Base-by-base conservation (phyloP, 1,284 basidiomycete species). In the Exsudoporus floridanus region DNA sequence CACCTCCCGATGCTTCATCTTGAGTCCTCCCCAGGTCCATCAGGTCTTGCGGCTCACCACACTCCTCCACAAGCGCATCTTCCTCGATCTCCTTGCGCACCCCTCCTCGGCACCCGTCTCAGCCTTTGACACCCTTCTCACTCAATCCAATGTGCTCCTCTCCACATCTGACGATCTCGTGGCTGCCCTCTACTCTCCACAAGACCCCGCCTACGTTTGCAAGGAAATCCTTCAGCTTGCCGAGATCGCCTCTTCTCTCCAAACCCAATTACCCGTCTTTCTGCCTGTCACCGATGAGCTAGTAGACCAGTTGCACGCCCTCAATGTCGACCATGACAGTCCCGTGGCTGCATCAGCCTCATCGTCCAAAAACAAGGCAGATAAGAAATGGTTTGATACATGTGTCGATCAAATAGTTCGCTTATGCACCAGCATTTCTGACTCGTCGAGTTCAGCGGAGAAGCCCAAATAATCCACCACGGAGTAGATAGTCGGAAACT, bases 101-200 rank as follows among this genome's bases (percentile, higher is more conserved):
- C 55, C 71, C 8, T 58, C 70, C 7, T 52, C 62, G 25, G 55
- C 60, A 2, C 49, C 65, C 14, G 46, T 59, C 46, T 64, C 62
- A 34, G 54, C 71, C 3, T 66, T 86, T 16, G 85, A 88, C 62
- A 52, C 62, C n/a, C 71, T 89, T 7, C 74, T 79, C 5, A 39
- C 64, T 2, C 70, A 72, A 16, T 88, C 86, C 8, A 70, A 76
- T 14, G 61, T 71, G 7, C 75, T 89, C 13, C 70, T 83, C 23
- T 70, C 76, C 18, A 70, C 77, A 10, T 76, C 77, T 14, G 88
- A 90, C 62, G 85, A 90, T 39, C 72, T 90, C 43, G 77, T 85
- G 25, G 74, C 83, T 13, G 71, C 82, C 1, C 70, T 87, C 36
- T 85, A 89, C 64, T 60, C 79, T 0, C 84, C 86, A 2, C 87